Conservation (phyloP, 2,329 filamentous ascomycete genomes). For the Amphichorda felina region DNA sequence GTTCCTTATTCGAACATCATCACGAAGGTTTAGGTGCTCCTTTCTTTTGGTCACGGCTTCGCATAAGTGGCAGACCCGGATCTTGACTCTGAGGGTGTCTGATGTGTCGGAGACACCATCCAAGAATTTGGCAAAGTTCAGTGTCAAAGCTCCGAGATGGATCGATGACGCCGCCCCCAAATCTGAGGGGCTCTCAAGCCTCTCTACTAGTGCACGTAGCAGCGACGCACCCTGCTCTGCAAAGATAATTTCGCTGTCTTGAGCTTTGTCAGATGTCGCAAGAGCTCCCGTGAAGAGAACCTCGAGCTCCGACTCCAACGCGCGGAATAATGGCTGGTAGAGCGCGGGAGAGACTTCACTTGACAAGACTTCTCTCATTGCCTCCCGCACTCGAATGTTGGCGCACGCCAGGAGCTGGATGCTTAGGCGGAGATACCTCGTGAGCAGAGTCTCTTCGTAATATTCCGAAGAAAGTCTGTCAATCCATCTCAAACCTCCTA, state of each 20-base stretch:
- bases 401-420: constrained; percentile 53
- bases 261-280: constrained; percentile 36
- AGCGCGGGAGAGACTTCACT: constrained; percentile 51
- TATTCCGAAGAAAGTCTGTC: constrained; percentile 47
- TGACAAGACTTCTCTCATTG: constrained; percentile 53
- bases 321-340: constrained; percentile 51
- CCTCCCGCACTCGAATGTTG: constrained; percentile 53
- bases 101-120: constrained; percentile 44
- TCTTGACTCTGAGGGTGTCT: constrained; percentile 50
- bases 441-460: constrained; percentile 47
- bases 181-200: constrained; percentile 51
- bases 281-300: constrained; percentile 46
- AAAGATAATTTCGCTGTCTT: constrained; percentile 52
- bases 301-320: constrained; percentile 53
- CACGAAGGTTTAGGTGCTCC: constrained; percentile 55
- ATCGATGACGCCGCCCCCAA: constrained; percentile 49
- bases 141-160: constrained; percentile 49
- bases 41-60: constrained; percentile 55
- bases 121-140: constrained; percentile 57
- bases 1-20: constrained; percentile 58
- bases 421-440: constrained; percentile 48
- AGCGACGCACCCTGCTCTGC: constrained; percentile 56
- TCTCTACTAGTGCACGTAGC: constrained; percentile 50
- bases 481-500: constrained; percentile 51
- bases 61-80: constrained; percentile 56